Conservation (phyloP, 2,329 filamentous ascomycete genomes). For the Colletotrichum somersetense region DNA sequence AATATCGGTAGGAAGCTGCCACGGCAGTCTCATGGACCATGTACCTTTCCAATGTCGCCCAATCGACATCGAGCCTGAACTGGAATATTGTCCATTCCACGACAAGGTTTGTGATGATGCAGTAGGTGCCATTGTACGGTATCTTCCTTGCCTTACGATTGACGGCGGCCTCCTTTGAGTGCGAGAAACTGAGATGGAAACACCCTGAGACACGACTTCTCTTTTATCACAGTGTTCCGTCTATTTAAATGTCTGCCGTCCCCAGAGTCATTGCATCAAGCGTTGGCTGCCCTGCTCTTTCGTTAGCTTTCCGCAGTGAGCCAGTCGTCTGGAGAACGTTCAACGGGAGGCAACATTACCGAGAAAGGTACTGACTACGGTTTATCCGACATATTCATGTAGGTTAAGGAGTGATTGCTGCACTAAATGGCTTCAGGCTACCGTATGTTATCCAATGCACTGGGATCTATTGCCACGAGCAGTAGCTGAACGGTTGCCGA, state of each 20-base stretch:
- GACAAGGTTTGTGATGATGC: neutral
- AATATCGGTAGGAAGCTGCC: neutral
- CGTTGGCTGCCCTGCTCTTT: neutral
- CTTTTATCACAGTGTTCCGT: neutral
- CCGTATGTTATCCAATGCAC: too few relatives aligned
- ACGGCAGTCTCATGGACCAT: neutral
- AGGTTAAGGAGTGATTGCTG: neutral
- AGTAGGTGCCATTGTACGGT: too few relatives aligned
- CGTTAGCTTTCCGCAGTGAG: neutral
- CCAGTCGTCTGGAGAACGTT: neutral
- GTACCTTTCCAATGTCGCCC: neutral
- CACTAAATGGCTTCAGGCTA: too few relatives aligned
- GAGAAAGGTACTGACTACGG: neutral
- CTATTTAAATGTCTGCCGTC: neutral
- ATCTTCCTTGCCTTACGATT: neutral
- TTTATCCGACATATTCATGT: neutral
- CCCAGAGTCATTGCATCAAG: neutral
- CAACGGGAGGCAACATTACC: neutral
- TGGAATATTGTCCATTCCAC: neutral
- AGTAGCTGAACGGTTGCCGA: neutral
- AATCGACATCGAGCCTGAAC: neutral
- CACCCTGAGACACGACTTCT: neutral
- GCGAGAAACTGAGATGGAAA: neutral
- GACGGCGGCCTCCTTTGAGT: neutral
- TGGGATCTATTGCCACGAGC: neutral